Base-by-base conservation (phyloP, 1,284 basidiomycete species). In the Puccinia horiana region DNA sequence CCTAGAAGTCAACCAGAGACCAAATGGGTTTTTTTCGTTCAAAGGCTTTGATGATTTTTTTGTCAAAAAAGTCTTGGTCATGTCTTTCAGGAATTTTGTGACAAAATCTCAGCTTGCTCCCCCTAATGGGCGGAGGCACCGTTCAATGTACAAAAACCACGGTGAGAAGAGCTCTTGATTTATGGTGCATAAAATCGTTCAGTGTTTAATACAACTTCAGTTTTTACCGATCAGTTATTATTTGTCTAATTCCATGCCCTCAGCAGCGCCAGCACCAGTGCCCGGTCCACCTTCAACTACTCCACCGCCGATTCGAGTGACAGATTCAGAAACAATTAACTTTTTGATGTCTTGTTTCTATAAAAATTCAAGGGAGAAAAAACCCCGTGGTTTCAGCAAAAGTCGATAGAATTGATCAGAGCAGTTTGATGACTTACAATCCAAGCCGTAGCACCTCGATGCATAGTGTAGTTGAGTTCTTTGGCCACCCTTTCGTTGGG, bases 381-480 rank as follows among this genome's bases (percentile, higher is more conserved):
- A n/a, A 61, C 23, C 20, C 23, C 5, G 20, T 12, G 29, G 2
- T 1, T 32, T 29, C 54, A 73, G 44, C n/a, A 35, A 56, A 56
- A 74, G 32, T 4, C 0, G 14, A 49, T 35, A 16, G 69, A 40
- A 5, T 72, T 29, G 44, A 49, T 4, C 6, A 16, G 35, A 52
- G 4, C 11, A 52, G 61, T 63, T 18, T 29, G 6, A 61, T 44
- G 23, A 65, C 79, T 81, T 35, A 81, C 79, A 58, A 73, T 81
- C 79, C 79, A 81, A 16, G 93, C 93, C 0, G 95, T 97, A 42
- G 95, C 94, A 2, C 95, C 95, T 67, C 91, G 88, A 83, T 92
- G 90, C 90, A 96, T 97, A 73, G 90, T 91, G 88, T 96, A 96
- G 83, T 90, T 90, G 82, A 91, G 90, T 87, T 96, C 94, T 87